Conservation (phyloP, 1,284 basidiomycete species). For the Leccinum pallidistipes region DNA sequence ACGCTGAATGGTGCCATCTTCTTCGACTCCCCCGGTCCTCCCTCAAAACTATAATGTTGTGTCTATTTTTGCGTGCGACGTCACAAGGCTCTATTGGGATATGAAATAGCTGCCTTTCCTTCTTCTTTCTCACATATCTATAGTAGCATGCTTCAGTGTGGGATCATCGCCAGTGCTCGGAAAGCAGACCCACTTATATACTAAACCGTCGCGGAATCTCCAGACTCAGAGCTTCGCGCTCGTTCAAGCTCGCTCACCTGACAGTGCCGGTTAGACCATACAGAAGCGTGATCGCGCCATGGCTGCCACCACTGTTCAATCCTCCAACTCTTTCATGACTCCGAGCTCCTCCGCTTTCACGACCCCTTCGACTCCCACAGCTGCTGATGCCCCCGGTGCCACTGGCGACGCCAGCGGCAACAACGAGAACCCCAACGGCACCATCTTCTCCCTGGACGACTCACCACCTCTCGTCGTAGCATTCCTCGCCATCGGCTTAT, state of each 20-base stretch:
- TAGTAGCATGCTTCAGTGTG: slow-evolving; percentile 4
- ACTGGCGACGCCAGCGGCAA: not conserved
- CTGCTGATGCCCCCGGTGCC: not conserved
- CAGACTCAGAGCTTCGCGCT: slow-evolving; percentile 12
- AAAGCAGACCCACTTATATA: slow-evolving; percentile 17
- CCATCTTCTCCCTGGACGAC: slow-evolving; percentile 28
- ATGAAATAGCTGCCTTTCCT: not conserved
- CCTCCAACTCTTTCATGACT: not conserved
- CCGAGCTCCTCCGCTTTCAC: slow-evolving; percentile 8
- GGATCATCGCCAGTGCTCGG: not conserved
- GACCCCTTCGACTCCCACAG: slow-evolving; percentile 10
- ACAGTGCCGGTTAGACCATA: slow-evolving; percentile 11
- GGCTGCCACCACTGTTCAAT: slow-evolving; percentile 15
- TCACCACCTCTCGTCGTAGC: slow-evolving; percentile 52
- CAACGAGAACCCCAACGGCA: not conserved
- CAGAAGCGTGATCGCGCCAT: slow-evolving; percentile 17
- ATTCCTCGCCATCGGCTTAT: slow-evolving; percentile 51
- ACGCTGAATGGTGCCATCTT: not conserved
- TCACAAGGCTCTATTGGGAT: not conserved
- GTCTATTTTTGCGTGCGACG: slow-evolving; percentile 19
- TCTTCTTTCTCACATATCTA: slow-evolving; percentile 9
- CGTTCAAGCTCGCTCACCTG: slow-evolving; percentile 1
- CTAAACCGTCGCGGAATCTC: not conserved
- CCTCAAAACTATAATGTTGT: not conserved
- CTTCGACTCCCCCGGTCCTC: not conserved